phyloP scores from a whole-genome alignment of 73 alveolate genomes.

The Uronychia binucleata region DNA sequence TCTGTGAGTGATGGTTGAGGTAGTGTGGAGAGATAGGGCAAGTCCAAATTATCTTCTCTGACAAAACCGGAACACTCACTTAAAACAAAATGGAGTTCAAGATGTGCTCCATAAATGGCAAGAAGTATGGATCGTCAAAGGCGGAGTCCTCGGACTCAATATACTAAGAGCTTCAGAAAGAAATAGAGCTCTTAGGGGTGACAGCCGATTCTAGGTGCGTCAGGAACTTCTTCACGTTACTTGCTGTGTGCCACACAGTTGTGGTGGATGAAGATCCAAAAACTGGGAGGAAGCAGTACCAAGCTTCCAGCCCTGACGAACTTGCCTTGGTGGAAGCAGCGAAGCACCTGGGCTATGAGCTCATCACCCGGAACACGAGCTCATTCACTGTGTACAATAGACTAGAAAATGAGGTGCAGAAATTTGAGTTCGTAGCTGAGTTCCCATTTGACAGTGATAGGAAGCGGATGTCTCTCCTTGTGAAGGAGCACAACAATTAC shows the following conservation, averaged over 20 bases:
- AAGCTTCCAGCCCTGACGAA: constrained; percentile 95
- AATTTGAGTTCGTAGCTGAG: constrained; percentile 1
- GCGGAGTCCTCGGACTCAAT: neutral
- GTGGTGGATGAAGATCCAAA: constrained; percentile 57
- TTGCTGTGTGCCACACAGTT: constrained; percentile 79
- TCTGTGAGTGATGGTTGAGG: constrained; percentile 64
- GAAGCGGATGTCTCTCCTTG: constrained; percentile 45
- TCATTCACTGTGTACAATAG: neutral
- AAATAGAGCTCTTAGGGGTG: neutral
- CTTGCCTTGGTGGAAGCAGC: constrained; percentile 78
- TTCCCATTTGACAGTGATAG: constrained; percentile 31
- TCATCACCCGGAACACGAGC: constrained; percentile 8
- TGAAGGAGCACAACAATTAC: constrained; percentile 31
- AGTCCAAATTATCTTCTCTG: constrained; percentile 52
- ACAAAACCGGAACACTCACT: constrained; percentile 79
- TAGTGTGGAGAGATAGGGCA: constrained; percentile 33
- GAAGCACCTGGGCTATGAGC: constrained; percentile 18
- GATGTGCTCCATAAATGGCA: constrained; percentile 33
- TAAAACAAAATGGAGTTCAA: constrained; percentile 72
- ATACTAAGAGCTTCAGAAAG: neutral
- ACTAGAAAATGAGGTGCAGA: neutral
- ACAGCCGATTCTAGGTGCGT: neutral
- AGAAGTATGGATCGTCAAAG: constrained; percentile 8
- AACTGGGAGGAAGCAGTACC: constrained; percentile 42
- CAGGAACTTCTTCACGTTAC: constrained; percentile 40